A percentile compares a stretch with the other conserved stretches of the same genome.
phyloP scores from a whole-genome alignment of 768 basidiomycete genomes.

The Boletellus sp. region DNA sequence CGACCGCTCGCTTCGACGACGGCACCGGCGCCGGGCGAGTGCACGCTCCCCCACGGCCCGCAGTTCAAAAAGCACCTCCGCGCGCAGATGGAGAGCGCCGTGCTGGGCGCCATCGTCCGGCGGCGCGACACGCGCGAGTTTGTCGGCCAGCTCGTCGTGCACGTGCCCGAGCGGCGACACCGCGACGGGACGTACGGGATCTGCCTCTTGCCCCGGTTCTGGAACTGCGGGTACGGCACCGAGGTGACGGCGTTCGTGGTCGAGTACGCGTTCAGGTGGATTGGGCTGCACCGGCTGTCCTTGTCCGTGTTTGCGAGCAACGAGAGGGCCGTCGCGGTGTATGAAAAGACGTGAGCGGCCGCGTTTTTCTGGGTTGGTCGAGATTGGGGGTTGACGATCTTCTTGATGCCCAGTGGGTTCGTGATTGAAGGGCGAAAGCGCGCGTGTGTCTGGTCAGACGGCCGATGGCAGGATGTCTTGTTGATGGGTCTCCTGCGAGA shows the following conservation, averaged over 20 bases:
- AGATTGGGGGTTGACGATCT: neutral
- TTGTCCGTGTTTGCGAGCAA: slow-evolving; percentile 39
- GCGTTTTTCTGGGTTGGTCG: neutral
- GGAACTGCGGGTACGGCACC: slow-evolving; percentile 41
- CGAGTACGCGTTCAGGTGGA: slow-evolving; percentile 38
- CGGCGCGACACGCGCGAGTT: slow-evolving; percentile 29
- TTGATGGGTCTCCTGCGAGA: slow-evolving; percentile 39
- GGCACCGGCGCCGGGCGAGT: no score
- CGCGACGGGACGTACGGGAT: slow-evolving; percentile 33
- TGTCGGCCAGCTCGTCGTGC: slow-evolving; percentile 31
- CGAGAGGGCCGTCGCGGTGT: slow-evolving; percentile 36
- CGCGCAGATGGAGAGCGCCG: slow-evolving; percentile 22
- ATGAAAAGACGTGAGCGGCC: slow-evolving; percentile 39
- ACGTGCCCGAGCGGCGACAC: slow-evolving; percentile 24
- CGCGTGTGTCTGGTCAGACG: slow-evolving; percentile 34
- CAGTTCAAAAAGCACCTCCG: slow-evolving; percentile 20
- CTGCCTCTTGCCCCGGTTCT: slow-evolving; percentile 29
- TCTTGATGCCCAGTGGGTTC: slow-evolving; percentile 33
- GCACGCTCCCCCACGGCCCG: no score
- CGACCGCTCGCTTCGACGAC: slow-evolving; percentile 17
- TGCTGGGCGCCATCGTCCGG: slow-evolving; percentile 29
- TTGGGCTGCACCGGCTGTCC: slow-evolving; percentile 40
- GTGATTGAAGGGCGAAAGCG: slow-evolving; percentile 37
- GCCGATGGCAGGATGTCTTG: slow-evolving; percentile 37
- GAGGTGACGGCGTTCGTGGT: slow-evolving; percentile 40